A percentile compares a stretch with the other conserved stretches of the same genome.
Conservation (phyloP, 257 asterid species). For the Gardenia jasminoides region DNA sequence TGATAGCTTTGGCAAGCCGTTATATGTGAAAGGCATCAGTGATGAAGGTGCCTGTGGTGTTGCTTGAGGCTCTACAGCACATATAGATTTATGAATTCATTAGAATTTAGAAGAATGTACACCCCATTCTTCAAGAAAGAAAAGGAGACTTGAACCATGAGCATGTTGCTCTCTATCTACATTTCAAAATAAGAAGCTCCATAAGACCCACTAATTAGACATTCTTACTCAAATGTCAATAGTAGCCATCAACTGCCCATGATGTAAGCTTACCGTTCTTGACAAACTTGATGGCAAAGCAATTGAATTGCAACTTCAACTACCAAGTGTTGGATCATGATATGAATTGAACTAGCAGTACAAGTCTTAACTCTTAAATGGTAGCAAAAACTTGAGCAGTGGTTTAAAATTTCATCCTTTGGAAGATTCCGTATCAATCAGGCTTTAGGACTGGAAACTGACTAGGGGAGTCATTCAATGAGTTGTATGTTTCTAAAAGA, state of each 20-base stretch:
- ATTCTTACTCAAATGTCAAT: too few species aligned
- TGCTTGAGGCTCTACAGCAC: conserved; percentile 25
- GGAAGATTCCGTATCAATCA: too few species aligned
- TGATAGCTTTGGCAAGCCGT: conserved; percentile 33
- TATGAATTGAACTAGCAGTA: too few species aligned
- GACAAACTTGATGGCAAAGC: too few species aligned
- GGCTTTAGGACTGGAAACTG: too few species aligned
- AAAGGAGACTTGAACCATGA: neutral
- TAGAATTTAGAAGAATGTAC: neutral
- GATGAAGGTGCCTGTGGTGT: conserved; percentile 29
- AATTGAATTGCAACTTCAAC: neutral
- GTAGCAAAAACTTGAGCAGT: too few species aligned
- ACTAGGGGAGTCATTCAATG: too few species aligned
- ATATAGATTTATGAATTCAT: neutral
- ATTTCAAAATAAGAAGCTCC: neutral
- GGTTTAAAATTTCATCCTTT: too few species aligned
- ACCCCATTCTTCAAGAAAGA: neutral
- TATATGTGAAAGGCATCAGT: conserved; percentile 27
- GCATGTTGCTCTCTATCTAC: neutral
- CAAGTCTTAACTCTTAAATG: too few species aligned
- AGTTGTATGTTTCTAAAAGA: too few species aligned
- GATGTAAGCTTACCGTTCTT: too few species aligned
- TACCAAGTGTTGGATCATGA: neutral
- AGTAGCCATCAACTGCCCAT: too few species aligned
- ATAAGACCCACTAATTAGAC: neutral